Evolutionary conservation across 2,329 filamentous ascomycete genomes (phyloP).

Genomic region (Daldinia sp.): DNA sequence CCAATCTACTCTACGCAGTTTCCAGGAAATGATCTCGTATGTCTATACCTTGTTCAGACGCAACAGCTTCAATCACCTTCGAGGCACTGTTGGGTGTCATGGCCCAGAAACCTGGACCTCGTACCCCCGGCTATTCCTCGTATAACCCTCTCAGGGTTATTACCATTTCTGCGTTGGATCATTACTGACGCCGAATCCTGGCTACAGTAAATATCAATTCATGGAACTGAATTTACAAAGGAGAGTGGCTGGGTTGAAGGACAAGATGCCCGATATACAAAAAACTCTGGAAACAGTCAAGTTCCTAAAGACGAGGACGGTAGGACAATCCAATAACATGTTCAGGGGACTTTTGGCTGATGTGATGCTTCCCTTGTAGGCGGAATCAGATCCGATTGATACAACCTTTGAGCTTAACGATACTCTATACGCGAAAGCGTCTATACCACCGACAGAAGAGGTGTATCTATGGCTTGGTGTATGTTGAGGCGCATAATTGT

Average conservation of each 20-base stretch:
- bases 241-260: constrained; percentile 82
- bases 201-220: constrained; percentile 93
- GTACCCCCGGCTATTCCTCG: neutral
- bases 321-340: constrained; percentile 52
- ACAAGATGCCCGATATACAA: constrained; percentile 97
- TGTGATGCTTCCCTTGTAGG: constrained; percentile 48
- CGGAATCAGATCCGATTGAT: constrained; percentile 77
- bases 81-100: too few species aligned
- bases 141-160: neutral
- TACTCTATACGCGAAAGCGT: constrained; percentile 90
- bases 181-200: constrained; percentile 29
- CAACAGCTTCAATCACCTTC: too few species aligned
- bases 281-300: constrained; percentile 93
- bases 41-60: constrained; percentile 46
- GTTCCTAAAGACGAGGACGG: constrained; percentile 83
- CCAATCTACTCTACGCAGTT: constrained; percentile 82
- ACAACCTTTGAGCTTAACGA: constrained; percentile 98
- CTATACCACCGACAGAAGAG: constrained; percentile 84
- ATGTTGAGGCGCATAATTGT: constrained; percentile 50
- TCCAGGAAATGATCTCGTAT: constrained; percentile 95
- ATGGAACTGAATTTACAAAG: constrained; percentile 96
- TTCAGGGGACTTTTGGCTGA: constrained; percentile 10
- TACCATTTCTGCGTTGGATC: neutral
- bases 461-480: constrained; percentile 98
- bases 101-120: neutral